Conservation (phyloP, 139 green algal species). For the Closterium sp. region DNA sequence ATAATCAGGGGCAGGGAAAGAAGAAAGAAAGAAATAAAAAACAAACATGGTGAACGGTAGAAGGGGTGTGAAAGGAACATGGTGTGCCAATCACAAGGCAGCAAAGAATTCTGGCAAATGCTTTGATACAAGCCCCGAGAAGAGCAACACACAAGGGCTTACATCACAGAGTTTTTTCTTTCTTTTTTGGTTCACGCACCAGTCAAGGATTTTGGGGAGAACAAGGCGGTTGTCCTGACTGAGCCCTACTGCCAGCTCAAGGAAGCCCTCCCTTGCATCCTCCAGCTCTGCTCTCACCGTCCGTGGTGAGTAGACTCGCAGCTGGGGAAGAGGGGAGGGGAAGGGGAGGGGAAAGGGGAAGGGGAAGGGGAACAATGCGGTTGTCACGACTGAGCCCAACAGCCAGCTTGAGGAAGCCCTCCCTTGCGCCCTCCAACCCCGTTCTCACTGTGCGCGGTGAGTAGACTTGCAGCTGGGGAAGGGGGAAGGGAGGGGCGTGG, state of each 20-base stretch:
- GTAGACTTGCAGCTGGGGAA: background rate
- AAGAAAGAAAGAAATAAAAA: background rate
- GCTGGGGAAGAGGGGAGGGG: background rate
- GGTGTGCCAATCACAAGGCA: background rate
- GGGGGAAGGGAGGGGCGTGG: background rate
- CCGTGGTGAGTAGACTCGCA: constrained; percentile 1
- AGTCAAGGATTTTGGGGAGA: constrained; percentile 33
- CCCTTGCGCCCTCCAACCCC: background rate
- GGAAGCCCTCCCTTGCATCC: constrained; percentile 13
- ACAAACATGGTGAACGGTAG: background rate
- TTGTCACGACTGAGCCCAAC: background rate
- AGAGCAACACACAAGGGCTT: background rate
- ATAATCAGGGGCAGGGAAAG: background rate
- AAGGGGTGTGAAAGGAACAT: background rate
- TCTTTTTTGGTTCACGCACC: constrained; percentile 9
- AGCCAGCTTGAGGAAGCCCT: background rate
- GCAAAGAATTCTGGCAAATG: background rate
- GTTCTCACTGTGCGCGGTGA: background rate
- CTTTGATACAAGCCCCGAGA: background rate
- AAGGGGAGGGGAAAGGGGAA: background rate
- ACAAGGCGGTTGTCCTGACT: constrained; percentile 12
- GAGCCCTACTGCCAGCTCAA: constrained; percentile 11
- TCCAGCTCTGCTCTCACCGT: constrained; percentile 21
- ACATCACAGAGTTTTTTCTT: background rate
- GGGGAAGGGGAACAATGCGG: background rate